Evolutionary conservation across 352 stramenopile species (phyloP).

Genomic region (Phytophthora aleatoria): DNA sequence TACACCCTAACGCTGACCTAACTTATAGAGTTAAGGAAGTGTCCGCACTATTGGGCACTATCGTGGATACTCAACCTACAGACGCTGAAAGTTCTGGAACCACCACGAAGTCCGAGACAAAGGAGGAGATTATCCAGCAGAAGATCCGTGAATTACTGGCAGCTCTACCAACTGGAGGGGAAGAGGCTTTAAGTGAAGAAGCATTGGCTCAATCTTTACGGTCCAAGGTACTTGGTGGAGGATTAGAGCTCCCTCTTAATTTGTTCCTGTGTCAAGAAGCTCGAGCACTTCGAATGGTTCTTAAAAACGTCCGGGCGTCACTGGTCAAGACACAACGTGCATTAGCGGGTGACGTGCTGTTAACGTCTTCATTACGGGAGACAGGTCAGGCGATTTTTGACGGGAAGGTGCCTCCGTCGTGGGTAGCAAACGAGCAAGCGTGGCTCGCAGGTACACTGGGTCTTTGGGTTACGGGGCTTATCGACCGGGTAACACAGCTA

Average conservation of each 20-base stretch:
- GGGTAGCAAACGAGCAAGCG: conserved; percentile 70
- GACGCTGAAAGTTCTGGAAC: conserved; percentile 33
- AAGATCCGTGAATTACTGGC: conserved; percentile 62
- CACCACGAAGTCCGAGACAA: conserved; percentile 44
- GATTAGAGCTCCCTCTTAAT: conserved; percentile 75
- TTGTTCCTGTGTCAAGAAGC: conserved; percentile 80
- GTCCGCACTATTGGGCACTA: conserved; percentile 54
- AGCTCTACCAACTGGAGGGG: conserved; percentile 52
- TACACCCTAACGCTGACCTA: conserved; percentile 82
- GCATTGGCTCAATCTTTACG: conserved; percentile 38
- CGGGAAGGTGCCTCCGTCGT: conserved; percentile 62
- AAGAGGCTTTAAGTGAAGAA: conserved; percentile 49
- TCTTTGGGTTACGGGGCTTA: conserved; percentile 69
- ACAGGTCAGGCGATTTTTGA: conserved; percentile 78
- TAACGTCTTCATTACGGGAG: conserved; percentile 52
- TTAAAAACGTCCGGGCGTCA: conserved; percentile 55
- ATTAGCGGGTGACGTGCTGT: conserved; percentile 64
- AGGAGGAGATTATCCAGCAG: conserved; percentile 64
- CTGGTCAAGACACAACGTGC: conserved; percentile 61
- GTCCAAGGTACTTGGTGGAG: conserved; percentile 54
- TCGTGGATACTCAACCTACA: conserved; percentile 74
- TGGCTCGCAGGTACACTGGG: conserved; percentile 72
- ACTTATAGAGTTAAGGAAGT: conserved; percentile 85
- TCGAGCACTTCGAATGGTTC: conserved; percentile 63
- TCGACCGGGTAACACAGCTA: conserved; percentile 62